Percentiles rank a stretch among this genome's conserved stretches.
Evolutionary conservation across 176 grass and related monocot species (phyloP).

Genomic region (Oryza meyeriana): DNA sequence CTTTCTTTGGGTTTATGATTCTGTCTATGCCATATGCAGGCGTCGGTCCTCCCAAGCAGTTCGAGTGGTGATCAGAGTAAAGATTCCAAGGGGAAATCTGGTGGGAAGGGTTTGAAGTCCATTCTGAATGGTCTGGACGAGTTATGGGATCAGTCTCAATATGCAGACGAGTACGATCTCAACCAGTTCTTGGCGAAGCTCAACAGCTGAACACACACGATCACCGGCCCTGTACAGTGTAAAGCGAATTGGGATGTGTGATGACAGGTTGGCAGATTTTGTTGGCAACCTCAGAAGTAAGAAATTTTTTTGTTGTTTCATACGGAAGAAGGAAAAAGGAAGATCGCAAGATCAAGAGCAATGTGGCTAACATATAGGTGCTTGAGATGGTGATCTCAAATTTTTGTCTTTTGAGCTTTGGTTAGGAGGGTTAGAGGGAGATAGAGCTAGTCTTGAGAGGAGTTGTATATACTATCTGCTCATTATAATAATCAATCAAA

Average conservation of each 20-base stretch:
- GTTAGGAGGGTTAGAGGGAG: conserved; percentile 18
- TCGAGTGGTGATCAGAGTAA: conserved; percentile 36
- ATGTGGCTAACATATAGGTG: conserved; percentile 51
- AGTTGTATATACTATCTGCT: conserved; percentile 43
- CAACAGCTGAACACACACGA: conserved; percentile 51
- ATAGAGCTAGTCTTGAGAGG: background rate
- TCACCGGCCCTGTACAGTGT: conserved; percentile 73
- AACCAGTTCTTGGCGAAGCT: conserved; percentile 79
- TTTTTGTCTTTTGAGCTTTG: conserved; percentile 19
- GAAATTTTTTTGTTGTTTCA: conserved; percentile 42
- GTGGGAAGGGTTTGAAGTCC: conserved; percentile 81
- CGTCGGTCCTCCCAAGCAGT: conserved; percentile 46
- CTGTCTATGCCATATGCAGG: conserved; percentile 35
- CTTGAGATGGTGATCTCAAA: conserved; percentile 34
- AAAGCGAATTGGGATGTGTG: conserved; percentile 49
- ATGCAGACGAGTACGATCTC: conserved; percentile 78
- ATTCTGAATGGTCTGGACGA: conserved; percentile 80
- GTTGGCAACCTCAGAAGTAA: conserved; percentile 16
- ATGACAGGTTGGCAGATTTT: conserved; percentile 38
- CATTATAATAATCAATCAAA: conserved; percentile 35
- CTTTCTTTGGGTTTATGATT: background rate
- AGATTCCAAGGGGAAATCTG: conserved; percentile 49
- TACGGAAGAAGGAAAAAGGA: conserved; percentile 9
- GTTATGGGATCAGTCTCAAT: conserved; percentile 96
- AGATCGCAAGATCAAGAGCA: conserved; percentile 43